Evolutionary conservation across 1,284 basidiomycete species (phyloP).

Genomic region (Testicularia cyperi): DNA sequence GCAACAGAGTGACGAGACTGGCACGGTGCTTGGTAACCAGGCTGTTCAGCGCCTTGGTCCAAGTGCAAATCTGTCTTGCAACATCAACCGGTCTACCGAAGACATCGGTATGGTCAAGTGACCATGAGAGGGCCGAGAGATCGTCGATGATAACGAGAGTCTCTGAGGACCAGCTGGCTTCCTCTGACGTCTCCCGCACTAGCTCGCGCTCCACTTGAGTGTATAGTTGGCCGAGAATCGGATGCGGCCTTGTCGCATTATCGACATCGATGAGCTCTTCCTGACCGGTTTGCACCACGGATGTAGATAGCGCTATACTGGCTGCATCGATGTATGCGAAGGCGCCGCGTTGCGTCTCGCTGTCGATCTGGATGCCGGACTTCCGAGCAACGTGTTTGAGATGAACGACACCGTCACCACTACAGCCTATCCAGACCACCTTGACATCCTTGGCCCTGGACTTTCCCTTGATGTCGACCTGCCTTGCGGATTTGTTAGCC

Average conservation of each 20-base stretch:
- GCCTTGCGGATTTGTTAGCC: constrained; percentile 2
- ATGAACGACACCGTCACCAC: constrained; percentile 25
- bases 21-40: constrained; percentile 20
- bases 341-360: constrained; percentile 10
- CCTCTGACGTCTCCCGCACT: not conserved
- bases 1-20: constrained; percentile 34
- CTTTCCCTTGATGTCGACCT: constrained; percentile 8
- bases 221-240: not conserved
- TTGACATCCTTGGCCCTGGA: constrained; percentile 1
- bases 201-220: not conserved
- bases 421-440: constrained; percentile 42
- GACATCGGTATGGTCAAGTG: constrained; percentile 5
- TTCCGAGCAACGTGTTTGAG: constrained; percentile 30
- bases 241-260: not conserved
- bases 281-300: no score
- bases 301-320: not conserved
- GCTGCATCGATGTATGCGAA: constrained; percentile 29
- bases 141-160: constrained; percentile 32
- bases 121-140: constrained; percentile 30
- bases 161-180: constrained; percentile 9
- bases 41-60: constrained; percentile 17
- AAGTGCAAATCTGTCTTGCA: constrained; percentile 7
- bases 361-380: constrained; percentile 29
- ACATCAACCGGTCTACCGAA: constrained; percentile 4
- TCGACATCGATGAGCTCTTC: no score